These are phyloP conservation scores for Sclerotinia glacialis DNA, from an alignment of 2,329 filamentous ascomycete species.

Conservation along the genomic window DNA sequence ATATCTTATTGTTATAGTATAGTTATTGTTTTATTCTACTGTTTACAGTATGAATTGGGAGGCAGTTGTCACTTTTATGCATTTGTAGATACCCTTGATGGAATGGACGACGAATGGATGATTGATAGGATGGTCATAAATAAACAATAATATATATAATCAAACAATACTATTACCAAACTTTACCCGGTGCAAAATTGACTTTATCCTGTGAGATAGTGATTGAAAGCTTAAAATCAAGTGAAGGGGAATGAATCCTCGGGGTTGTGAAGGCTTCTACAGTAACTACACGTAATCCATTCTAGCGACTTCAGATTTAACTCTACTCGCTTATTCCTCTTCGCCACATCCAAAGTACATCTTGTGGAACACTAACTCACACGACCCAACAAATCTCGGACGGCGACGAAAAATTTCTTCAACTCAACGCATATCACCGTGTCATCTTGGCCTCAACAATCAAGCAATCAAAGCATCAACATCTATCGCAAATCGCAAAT, in stretches of 20 bases:
- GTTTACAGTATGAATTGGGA: slow-evolving; percentile 14
- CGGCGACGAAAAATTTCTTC: not conserved
- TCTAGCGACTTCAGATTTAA: not conserved
- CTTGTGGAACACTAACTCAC: not conserved
- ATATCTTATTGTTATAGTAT: slow-evolving; percentile 16
- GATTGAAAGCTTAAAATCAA: not conserved
- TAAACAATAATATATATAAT: slow-evolving; percentile 3
- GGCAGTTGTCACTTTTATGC: slow-evolving; percentile 3
- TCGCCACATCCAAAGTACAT: not conserved
- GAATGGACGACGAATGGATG: slow-evolving; percentile 13
- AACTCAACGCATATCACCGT: not conserved
- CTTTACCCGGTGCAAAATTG: not conserved
- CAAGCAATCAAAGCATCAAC: not conserved
- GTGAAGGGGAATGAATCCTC: not conserved
- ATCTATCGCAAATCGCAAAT: not conserved
- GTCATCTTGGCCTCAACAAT: not conserved
- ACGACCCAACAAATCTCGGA: not conserved
- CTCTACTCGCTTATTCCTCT: not conserved
- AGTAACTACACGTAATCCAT: not conserved
- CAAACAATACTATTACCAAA: not conserved
- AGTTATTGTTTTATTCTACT: slow-evolving; percentile 16
- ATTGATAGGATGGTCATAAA: slow-evolving; percentile 1
- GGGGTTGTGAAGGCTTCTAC: not conserved
- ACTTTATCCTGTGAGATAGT: not conserved
- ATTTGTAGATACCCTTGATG: slow-evolving; percentile 18